phyloP scores from a whole-genome alignment of 1,284 basidiomycete genomes.

The Pseudozyma sp. region DNA sequence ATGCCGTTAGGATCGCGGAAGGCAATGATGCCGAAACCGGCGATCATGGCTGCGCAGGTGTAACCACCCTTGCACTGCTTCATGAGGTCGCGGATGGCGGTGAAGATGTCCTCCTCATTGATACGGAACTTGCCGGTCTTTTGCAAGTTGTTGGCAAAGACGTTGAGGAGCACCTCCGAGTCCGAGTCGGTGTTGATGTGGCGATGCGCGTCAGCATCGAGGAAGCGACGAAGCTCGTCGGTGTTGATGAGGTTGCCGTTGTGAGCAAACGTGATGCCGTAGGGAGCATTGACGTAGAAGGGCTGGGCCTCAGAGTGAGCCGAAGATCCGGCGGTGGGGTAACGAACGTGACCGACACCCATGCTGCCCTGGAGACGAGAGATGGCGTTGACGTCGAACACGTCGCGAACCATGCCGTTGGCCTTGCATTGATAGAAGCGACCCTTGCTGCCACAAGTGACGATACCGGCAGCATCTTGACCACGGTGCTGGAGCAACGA shows the following conservation, averaged over 20 bases:
- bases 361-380: slow-evolving; percentile 87
- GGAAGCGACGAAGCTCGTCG: slow-evolving; percentile 82
- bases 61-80: slow-evolving; percentile 89
- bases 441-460: slow-evolving; percentile 94
- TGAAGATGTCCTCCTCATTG: slow-evolving; percentile 99
- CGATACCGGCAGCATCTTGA: slow-evolving; percentile 97
- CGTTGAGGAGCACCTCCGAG: slow-evolving; percentile 95
- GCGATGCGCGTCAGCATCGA: slow-evolving; percentile 95
- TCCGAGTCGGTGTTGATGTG: slow-evolving; percentile 99
- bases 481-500: slow-evolving; percentile 72
- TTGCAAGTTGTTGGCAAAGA: slow-evolving; percentile 97
- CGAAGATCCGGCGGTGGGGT: slow-evolving; percentile 97
- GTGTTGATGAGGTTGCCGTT: slow-evolving; percentile 99
- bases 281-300: slow-evolving; percentile 99
- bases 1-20: slow-evolving; percentile 99
- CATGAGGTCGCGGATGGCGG: slow-evolving; percentile 90
- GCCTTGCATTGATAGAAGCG: slow-evolving; percentile 98
- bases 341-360: slow-evolving; percentile 89
- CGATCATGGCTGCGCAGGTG: slow-evolving; percentile 97
- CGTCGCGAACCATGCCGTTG: slow-evolving; percentile 99
- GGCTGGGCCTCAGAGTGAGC: slow-evolving; percentile 97
- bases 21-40: slow-evolving; percentile 97
- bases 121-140: slow-evolving; percentile 99
- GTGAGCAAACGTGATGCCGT: slow-evolving; percentile 97
- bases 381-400: slow-evolving; percentile 86